These are phyloP conservation scores for Epichloe coenophiala DNA, from an alignment of 2,329 filamentous ascomycete species.

Conservation along the genomic window DNA sequence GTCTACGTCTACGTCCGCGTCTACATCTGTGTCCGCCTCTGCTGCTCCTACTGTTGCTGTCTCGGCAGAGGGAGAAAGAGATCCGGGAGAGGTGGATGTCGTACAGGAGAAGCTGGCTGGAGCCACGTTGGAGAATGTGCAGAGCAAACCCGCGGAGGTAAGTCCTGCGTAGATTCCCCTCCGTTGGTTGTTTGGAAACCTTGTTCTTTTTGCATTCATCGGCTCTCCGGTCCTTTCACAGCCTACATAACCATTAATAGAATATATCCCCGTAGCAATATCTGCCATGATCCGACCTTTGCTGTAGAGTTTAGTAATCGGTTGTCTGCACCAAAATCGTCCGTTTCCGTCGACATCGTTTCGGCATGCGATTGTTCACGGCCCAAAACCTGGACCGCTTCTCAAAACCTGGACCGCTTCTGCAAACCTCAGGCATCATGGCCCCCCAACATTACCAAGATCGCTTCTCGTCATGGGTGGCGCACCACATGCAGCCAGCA, in stretches of 20 bases:
- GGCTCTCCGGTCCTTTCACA: background rate
- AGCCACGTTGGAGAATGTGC: constrained; percentile 1
- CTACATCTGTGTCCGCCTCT: background rate
- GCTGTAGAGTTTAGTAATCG: background rate
- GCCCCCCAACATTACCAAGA: no score
- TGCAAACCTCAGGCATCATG: no score
- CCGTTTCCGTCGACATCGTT: no score
- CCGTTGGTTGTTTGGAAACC: background rate
- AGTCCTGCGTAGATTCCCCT: background rate
- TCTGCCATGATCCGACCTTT: no score
- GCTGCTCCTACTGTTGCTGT: background rate
- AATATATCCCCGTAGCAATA: background rate
- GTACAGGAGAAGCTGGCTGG: constrained; percentile 8
- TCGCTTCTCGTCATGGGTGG: no score
- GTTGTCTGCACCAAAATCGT: no score
- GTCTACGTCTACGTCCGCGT: background rate
- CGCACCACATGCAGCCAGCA: no score
- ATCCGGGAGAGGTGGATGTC: constrained; percentile 1
- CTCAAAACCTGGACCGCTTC: no score
- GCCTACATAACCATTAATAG: background rate
- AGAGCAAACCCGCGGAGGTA: background rate
- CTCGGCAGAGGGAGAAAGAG: background rate
- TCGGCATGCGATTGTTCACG: no score
- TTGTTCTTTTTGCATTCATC: background rate
- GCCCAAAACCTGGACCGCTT: no score